Conservation (phyloP, 352 stramenopile species). For the Globisporangium iwayamae region DNA sequence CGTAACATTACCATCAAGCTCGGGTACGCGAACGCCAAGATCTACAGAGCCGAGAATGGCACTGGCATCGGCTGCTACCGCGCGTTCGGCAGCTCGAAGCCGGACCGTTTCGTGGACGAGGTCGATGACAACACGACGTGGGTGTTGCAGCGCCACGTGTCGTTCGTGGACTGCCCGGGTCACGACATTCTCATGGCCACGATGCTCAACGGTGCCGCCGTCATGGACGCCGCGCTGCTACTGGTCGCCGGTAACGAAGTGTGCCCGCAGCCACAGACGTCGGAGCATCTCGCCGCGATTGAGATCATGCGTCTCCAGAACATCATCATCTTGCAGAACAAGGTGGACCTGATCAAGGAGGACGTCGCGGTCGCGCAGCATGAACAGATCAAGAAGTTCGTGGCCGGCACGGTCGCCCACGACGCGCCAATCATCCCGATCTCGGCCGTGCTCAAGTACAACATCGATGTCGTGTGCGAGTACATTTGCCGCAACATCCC, state of each 20-base stretch:
- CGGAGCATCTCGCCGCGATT: constrained; percentile 98
- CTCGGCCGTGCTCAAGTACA: constrained; percentile 99
- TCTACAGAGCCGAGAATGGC: constrained; percentile 92
- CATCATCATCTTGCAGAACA: constrained; percentile 99
- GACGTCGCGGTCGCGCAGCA: constrained; percentile 97
- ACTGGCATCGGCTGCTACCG: constrained; percentile 85
- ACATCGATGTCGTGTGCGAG: constrained; percentile 99
- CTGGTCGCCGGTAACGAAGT: constrained; percentile 98
- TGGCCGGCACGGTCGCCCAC: constrained; percentile 90
- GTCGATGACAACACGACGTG: constrained; percentile 88
- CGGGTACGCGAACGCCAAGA: constrained; percentile 99
- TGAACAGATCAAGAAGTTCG: constrained; percentile 94
- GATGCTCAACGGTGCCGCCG: constrained; percentile 99
- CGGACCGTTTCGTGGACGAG: constrained; percentile 84
- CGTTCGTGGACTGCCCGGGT: constrained; percentile 99
- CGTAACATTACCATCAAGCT: constrained; percentile 99
- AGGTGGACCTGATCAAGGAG: constrained; percentile 99
- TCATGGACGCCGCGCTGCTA: constrained; percentile 99
- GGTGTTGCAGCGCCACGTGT: constrained; percentile 96
- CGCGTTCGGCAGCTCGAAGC: constrained; percentile 85
- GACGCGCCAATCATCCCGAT: constrained; percentile 99
- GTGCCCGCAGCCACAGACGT: constrained; percentile 99
- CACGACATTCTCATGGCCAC: constrained; percentile 99
- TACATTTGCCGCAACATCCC: constrained; percentile 99
- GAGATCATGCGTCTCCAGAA: constrained; percentile 99